Evolutionary conservation across 208 protist species (phyloP).

Genomic region (Balamuthia mandrillaris): DNA sequence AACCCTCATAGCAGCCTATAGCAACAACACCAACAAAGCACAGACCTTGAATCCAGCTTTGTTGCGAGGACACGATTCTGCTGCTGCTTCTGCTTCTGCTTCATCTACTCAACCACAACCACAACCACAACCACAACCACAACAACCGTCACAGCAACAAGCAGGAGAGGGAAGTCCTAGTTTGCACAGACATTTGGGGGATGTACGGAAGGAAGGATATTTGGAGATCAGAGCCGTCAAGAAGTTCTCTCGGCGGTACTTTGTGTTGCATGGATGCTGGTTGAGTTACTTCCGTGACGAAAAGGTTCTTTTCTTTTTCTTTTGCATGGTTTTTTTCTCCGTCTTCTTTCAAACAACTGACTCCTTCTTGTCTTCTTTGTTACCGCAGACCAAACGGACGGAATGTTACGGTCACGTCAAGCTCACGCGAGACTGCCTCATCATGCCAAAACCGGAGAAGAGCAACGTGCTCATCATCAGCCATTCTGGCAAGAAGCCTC

Average conservation of each 20-base stretch:
- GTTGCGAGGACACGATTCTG: no score
- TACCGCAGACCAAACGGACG: background rate
- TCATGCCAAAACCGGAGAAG: background rate
- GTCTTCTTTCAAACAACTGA: no score
- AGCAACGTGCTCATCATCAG: background rate
- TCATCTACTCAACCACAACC: no score
- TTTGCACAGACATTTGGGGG: background rate
- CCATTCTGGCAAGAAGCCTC: background rate
- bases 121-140: no score
- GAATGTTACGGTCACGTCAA: background rate
- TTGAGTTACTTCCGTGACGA: background rate
- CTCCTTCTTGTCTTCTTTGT: background rate
- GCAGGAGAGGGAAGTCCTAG: no score
- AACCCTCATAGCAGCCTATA: no score
- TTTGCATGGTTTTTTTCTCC: no score
- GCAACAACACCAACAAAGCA: no score
- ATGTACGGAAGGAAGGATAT: background rate
- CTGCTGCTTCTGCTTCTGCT: no score
- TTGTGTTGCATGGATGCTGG: background rate
- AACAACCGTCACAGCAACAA: no score
- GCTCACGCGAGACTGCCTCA: background rate
- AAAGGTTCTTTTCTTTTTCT: background rate
- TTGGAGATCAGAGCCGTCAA: background rate
- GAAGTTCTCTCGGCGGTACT: background rate
- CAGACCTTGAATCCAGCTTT: no score